Evolutionary conservation across 768 basidiomycete species (phyloP).

Genomic region (Boletus rex-veris): DNA sequence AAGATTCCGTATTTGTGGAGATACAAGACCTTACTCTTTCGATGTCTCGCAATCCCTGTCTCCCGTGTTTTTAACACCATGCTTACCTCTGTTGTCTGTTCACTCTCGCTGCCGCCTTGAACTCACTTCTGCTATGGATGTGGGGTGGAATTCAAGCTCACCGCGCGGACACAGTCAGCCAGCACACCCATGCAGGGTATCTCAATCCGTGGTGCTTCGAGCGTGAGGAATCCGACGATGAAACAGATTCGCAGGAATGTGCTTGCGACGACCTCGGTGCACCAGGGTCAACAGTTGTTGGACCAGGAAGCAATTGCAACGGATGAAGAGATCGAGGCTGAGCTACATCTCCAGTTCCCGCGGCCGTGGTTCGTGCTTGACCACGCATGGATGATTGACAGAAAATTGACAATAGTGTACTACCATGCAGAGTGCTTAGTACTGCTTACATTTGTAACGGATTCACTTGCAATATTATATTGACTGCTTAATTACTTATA

Average conservation of each 20-base stretch:
- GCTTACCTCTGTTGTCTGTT: slow-evolving; percentile 38
- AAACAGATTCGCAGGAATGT: slow-evolving; percentile 62
- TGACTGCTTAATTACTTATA: slow-evolving; percentile 13
- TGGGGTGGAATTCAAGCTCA: slow-evolving; percentile 34
- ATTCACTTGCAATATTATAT: background rate
- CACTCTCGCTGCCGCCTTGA: slow-evolving; percentile 27
- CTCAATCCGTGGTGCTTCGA: slow-evolving; percentile 63
- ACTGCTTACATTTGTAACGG: too few relatives aligned
- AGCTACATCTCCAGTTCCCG: too few relatives aligned
- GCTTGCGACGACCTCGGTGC: slow-evolving; percentile 31
- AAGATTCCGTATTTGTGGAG: too few relatives aligned
- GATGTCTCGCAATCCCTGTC: slow-evolving; percentile 11
- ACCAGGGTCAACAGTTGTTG: too few relatives aligned
- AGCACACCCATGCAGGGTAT: slow-evolving; percentile 47
- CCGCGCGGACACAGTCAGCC: slow-evolving; percentile 37
- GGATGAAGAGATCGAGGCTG: too few relatives aligned
- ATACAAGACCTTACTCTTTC: slow-evolving; percentile 44
- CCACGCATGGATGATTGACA: too few relatives aligned
- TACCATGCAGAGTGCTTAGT: too few relatives aligned
- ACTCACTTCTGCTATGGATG: too few relatives aligned
- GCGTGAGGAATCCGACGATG: slow-evolving; percentile 39
- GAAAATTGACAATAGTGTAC: too few relatives aligned
- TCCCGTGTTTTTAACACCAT: slow-evolving; percentile 20
- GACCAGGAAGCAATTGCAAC: too few relatives aligned
- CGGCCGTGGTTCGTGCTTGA: too few relatives aligned